phyloP scores from a whole-genome alignment of 495 filamentous ascomycete genomes.

The Neurospora pannonica region DNA sequence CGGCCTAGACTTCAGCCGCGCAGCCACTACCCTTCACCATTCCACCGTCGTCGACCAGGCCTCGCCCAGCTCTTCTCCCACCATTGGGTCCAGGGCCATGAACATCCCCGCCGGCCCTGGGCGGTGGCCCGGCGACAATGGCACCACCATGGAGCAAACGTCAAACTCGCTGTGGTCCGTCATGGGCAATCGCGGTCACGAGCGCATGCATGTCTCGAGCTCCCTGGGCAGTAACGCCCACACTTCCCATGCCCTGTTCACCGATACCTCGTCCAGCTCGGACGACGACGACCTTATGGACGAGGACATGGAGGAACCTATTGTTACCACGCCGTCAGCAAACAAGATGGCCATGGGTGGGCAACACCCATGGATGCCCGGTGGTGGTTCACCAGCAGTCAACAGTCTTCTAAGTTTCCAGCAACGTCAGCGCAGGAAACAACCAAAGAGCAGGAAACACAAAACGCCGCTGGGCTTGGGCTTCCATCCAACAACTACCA shows the following conservation, averaged over 20 bases:
- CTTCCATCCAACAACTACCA: slow-evolving; percentile 23
- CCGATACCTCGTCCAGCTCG: slow-evolving; percentile 68
- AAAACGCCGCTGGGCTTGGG: slow-evolving; percentile 24
- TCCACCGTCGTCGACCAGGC: slow-evolving; percentile 83
- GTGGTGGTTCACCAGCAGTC: slow-evolving; percentile 51
- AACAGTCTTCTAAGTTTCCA: slow-evolving; percentile 70
- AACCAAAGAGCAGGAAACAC: slow-evolving; percentile 31
- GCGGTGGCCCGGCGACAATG: slow-evolving; percentile 27
- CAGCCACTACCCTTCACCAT: slow-evolving; percentile 91
- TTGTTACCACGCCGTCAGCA: slow-evolving; percentile 59
- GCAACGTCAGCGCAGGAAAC: slow-evolving; percentile 58
- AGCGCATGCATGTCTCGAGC: slow-evolving; percentile 67
- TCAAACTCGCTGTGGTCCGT: slow-evolving; percentile 36
- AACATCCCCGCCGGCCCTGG: slow-evolving; percentile 49
- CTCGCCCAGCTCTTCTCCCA: slow-evolving; percentile 91
- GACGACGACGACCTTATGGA: slow-evolving; percentile 74
- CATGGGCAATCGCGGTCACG: slow-evolving; percentile 39
- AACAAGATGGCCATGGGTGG: slow-evolving; percentile 44
- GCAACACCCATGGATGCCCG: slow-evolving; percentile 35
- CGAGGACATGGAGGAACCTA: slow-evolving; percentile 69
- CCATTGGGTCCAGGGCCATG: slow-evolving; percentile 67
- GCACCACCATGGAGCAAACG: slow-evolving; percentile 24
- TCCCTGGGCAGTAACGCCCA: slow-evolving; percentile 79
- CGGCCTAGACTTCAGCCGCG: slow-evolving; percentile 84
- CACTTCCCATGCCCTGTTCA: slow-evolving; percentile 39